Evolutionary conservation across 192 early-diverging fungal genomes (phyloP), one percentile per base, ranked within the genome.

Genomic region (Irineochytrium annulatum): DNA sequence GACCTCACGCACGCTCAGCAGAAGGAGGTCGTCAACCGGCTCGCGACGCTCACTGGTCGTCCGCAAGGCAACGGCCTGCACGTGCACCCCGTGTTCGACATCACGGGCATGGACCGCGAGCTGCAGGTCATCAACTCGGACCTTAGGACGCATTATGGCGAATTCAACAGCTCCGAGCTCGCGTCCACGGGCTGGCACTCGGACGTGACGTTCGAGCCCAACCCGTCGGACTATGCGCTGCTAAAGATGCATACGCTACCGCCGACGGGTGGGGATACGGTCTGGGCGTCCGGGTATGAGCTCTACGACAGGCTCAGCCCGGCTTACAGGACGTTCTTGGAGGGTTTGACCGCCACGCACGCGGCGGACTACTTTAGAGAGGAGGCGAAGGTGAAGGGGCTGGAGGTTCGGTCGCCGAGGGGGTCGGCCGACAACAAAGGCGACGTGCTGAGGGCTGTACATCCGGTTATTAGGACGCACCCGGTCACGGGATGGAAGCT

Each of bases 401-500:
- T 56, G 74, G 16, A 39, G 39, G 16, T 73, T 70, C 22, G 54
- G 24, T 26, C 34, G 30, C 43, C 55, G 49, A 45, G 70, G 43
- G 33, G 46, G 29, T 24, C 65, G 64, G n/a, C n/a, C n/a, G n/a
- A n/a, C 17, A 34, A 51, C 1, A 19, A 61, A 3, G 20, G 64
- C 16, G 58, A 57, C 6, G 41, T 55, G 14, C 27, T 74, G 2
- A 22, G 32, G 20, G 52, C 62, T 60, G 68, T 61, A 16, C 72
- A 74, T 53, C 72, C 72, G 19, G 48, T 74, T 11, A 57, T 89
- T 29, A 77, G 87, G 29, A 87, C 85, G 5, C 86, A 88, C 55
- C 87, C 87, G 20, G 77, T 86, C 34, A 88, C 87, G 1, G 81
- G 83, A 14, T 80, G 81, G 80, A 87, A 86, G 56, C 69, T 77